Base-by-base conservation (phyloP, 495 filamentous ascomycete genomes). In the Annulohypoxylon maeteangense region DNA sequence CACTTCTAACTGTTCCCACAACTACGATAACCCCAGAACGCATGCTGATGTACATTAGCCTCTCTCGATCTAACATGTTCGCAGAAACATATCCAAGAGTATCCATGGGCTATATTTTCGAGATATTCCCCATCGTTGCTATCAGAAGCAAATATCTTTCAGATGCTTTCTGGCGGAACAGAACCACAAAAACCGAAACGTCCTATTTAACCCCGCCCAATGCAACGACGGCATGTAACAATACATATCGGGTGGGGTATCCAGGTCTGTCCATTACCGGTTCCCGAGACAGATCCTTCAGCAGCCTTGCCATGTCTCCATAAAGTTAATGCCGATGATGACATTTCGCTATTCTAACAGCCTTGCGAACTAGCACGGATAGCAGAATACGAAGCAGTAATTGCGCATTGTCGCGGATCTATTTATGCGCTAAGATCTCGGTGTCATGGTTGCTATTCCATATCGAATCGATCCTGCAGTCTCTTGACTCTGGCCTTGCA, bases 221-320 rank as follows among this genome's bases (percentile, higher is more conserved):
- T 72, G 58, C 70, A 61, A 65, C 64, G 22, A 44, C 70, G 70
- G 70, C 48, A 72, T 72, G 70, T 65, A 68, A 72, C 60, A 40
- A 42, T 62, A 48, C 57, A 44, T 44, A 44, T 20, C 36, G 45
- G 18, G 70, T 66, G 61, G 61, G 61, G 55, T n/a, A 48, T 44
- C 11, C 40, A 57, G 38, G 42, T 27, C 42, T 57, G 18, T 38
- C 67, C 61, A 73, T 53, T 61, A 68, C 65, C 70, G 65, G 42
- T 44, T 65, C 60, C 65, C 62, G 61, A 68, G 65, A 73, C 61
- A 55, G 23, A 31, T 56, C 31, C 45, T 60, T 36, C 53, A 62
- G 34, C 63, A 48, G 50, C 67, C 47, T 65, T 70, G 38, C 47
- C 23, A 44, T 62, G 27, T 31, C 54, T 56, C 53, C 18, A 60